Conservation (phyloP, 768 basidiomycete species). For the Leucogyrophana mollusca region DNA sequence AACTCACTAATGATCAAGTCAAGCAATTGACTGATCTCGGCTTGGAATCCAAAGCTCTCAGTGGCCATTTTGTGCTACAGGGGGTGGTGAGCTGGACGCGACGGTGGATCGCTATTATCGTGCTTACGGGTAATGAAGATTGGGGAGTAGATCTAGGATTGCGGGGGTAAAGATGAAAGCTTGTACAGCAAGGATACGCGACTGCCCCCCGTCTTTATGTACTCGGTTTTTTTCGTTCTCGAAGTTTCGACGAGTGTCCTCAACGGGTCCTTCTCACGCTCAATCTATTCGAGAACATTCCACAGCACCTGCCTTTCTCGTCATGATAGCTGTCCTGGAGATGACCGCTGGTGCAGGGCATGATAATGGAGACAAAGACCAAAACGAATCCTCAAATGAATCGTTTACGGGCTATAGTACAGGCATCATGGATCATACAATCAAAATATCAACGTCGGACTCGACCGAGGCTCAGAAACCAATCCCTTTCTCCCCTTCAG, state of each 20-base stretch:
- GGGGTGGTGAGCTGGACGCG: constrained; percentile 11
- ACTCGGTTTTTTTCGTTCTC: constrained; percentile 35
- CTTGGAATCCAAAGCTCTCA: constrained; percentile 95
- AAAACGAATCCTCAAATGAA: too few relatives aligned
- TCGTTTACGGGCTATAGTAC: too few relatives aligned
- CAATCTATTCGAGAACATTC: constrained; percentile 34
- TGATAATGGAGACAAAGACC: too few relatives aligned
- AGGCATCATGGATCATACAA: too few relatives aligned
- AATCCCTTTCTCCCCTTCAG: constrained; percentile 51
- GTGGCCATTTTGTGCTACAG: constrained; percentile 56
- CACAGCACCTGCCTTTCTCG: constrained; percentile 13
- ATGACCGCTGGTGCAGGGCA: too few relatives aligned
- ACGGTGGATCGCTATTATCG: background rate
- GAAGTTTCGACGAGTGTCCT: constrained; percentile 39
- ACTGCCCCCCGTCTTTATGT: constrained; percentile 33
- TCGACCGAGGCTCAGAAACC: constrained; percentile 47
- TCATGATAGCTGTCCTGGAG: background rate
- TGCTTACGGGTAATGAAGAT: constrained; percentile 15
- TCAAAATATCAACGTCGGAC: constrained; percentile 22
- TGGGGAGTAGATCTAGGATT: constrained; percentile 5
- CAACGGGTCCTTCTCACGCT: constrained; percentile 16
- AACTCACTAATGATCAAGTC: constrained; percentile 96
- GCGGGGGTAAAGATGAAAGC: constrained; percentile 13
- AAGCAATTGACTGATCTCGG: constrained; percentile 97
- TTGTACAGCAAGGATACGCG: constrained; percentile 14